A percentile compares a stretch with the other conserved stretches of the same genome.
These are phyloP conservation scores for Durio zibethinus DNA, from an alignment of 345 rosid genomes.

Conservation along the genomic window DNA sequence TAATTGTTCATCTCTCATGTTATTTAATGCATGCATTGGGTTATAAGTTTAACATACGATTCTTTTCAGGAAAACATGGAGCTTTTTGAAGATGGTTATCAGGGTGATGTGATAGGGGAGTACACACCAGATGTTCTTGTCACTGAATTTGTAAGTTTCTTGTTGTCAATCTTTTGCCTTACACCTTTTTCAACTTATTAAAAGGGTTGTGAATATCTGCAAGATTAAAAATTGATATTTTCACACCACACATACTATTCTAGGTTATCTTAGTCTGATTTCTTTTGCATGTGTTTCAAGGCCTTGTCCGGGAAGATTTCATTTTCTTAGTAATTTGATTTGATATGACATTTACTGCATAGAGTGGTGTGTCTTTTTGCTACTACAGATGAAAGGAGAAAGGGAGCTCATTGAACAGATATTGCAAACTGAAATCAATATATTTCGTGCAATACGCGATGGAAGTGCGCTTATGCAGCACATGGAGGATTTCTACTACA, in stretches of 20 bases:
- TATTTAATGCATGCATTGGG: neutral
- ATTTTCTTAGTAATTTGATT: neutral
- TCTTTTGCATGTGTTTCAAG: neutral
- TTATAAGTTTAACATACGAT: neutral
- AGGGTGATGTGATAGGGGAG: conserved; percentile 83
- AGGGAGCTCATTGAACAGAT: conserved; percentile 83
- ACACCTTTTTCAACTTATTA: conserved; percentile 3
- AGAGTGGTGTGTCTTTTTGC: neutral
- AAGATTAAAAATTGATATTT: neutral
- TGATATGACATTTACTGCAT: neutral
- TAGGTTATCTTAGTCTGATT: neutral
- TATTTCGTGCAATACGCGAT: conserved; percentile 76
- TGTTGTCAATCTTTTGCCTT: conserved; percentile 6
- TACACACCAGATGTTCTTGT: conserved; percentile 85
- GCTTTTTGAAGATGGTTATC: conserved; percentile 70
- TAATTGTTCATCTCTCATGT: neutral
- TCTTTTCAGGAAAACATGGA: conserved; percentile 52
- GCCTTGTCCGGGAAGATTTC: neutral
- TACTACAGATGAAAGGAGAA: conserved; percentile 90
- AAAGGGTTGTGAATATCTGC: neutral
- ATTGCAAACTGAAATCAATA: conserved; percentile 84
- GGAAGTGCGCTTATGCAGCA: conserved; percentile 91
- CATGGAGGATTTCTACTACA: conserved; percentile 96
- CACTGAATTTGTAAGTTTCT: conserved; percentile 74
- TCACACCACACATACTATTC: neutral